Evolutionary conservation across 306 rosid species (phyloP).

Genomic region (Luffa acutangula): DNA sequence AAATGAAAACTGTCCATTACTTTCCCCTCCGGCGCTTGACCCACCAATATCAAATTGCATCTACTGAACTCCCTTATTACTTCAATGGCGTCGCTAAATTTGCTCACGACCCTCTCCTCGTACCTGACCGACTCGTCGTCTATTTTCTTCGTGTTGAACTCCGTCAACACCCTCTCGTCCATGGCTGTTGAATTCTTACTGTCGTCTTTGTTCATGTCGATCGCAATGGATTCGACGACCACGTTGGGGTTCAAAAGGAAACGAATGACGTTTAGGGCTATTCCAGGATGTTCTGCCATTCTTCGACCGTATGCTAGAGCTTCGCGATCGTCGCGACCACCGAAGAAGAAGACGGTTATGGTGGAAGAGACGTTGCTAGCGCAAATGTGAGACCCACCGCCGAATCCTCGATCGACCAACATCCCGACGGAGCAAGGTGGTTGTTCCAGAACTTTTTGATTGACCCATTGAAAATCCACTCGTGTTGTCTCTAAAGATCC

Average conservation of each 20-base stretch:
- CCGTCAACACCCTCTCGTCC: slow-evolving; percentile 19
- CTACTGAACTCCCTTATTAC: slow-evolving; percentile 15
- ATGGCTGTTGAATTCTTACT: background rate
- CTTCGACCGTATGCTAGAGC: slow-evolving; percentile 53
- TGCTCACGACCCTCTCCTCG: slow-evolving; percentile 27
- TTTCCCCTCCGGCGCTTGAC: slow-evolving; percentile 33
- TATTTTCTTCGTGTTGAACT: slow-evolving; percentile 17
- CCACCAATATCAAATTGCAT: slow-evolving; percentile 44
- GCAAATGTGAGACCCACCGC: slow-evolving; percentile 44
- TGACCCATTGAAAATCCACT: slow-evolving; percentile 30
- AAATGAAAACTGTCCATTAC: slow-evolving; percentile 21
- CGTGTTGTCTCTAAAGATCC: slow-evolving; percentile 42
- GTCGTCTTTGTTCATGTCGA: slow-evolving; percentile 12
- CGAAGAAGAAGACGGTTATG: slow-evolving; percentile 38
- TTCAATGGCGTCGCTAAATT: slow-evolving; percentile 16
- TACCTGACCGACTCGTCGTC: slow-evolving; percentile 20
- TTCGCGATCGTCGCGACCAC: slow-evolving; percentile 52
- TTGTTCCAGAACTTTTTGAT: slow-evolving; percentile 33
- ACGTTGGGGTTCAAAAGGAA: slow-evolving; percentile 17
- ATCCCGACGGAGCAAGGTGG: slow-evolving; percentile 69
- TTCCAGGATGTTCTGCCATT: slow-evolving; percentile 68
- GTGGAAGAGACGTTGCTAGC: slow-evolving; percentile 40
- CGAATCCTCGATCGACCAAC: slow-evolving; percentile 60
- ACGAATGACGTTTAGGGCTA: slow-evolving; percentile 24
- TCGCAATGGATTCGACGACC: slow-evolving; percentile 13